phyloP scores from a whole-genome alignment of 495 filamentous ascomycete species.

The Penicillium silybi region DNA sequence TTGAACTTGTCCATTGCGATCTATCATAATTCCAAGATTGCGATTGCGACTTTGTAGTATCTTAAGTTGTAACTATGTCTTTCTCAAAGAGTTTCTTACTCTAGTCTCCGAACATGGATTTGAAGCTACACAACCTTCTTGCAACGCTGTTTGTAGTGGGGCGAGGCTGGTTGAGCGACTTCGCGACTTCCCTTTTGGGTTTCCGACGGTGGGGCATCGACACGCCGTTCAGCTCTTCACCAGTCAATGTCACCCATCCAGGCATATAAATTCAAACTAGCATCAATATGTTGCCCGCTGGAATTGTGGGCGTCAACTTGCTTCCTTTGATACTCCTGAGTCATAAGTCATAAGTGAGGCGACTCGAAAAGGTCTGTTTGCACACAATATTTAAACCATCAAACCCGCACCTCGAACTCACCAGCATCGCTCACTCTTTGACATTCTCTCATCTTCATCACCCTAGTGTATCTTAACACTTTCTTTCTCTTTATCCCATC shows the following conservation, averaged over 20 bases:
- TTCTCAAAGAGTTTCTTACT: too few relatives aligned
- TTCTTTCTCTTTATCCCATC: neutral
- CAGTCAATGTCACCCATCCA: neutral
- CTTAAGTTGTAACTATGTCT: too few relatives aligned
- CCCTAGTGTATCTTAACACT: neutral
- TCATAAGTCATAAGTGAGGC: neutral
- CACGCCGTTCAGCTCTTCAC: too few relatives aligned
- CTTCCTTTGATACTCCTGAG: neutral
- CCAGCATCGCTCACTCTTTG: neutral
- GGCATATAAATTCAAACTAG: neutral
- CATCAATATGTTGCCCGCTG: neutral
- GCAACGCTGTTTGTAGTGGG: neutral
- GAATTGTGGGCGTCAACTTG: neutral
- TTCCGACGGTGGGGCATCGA: neutral
- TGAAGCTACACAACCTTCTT: too few relatives aligned
- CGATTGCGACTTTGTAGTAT: too few relatives aligned
- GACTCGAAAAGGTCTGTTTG: neutral
- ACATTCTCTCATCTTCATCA: neutral
- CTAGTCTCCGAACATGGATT: too few relatives aligned
- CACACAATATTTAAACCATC: neutral
- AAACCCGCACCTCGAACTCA: neutral
- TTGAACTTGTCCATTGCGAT: too few relatives aligned
- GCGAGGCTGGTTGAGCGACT: neutral
- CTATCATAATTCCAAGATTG: too few relatives aligned
- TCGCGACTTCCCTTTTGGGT: neutral